Evolutionary conservation across 2,329 filamentous ascomycete species (phyloP), one percentile per base, ranked within the genome.

Genomic region (Fusarium sp.): DNA sequence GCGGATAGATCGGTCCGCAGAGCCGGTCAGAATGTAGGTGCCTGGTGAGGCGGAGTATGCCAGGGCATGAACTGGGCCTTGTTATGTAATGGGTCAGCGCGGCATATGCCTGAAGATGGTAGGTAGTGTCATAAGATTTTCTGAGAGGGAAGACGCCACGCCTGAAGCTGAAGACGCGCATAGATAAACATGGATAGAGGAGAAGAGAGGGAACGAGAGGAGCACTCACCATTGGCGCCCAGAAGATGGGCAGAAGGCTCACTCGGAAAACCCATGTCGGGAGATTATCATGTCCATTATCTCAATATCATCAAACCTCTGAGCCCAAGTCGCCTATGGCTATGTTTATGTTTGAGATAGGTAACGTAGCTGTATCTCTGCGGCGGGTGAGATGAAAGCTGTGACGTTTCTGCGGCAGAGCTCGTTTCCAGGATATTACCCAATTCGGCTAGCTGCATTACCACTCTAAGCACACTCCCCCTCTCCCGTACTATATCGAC

Each of bases 11-110:
- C 94, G 92, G 84, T 98, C 95, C 52, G 93, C 88, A 34, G 91
- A 94, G 75, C 95, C 94, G 36, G 94, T 94, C 62, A 98, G 88
- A 77, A 98, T 87, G 76, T 94, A 94, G 5, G 90, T 91, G 40
- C 91, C 91, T 17, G 91, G 88, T 14, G 87, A 89, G 64, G 90
- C 88, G 55, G 91, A 94, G 80, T 94, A 94, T 53, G 88, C 84
- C 55, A 94, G 84, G 47, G 91, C 88, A 77, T 94, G 92, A 50
- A 94, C 85, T 36, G 92, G 90, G 62, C 89, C 91, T 92, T 60
- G 42, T 74, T 28, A 40, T 24, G 50, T 61, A 42, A 42, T 26
- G 47, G 50, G 65, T 70, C 55, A 71, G 71, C 61, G 50, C 47
- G 55, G 57, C 38, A 65, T 65, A 55, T 45, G 52, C 39, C 46